These are phyloP conservation scores for Puccinellia tenuiflora DNA, from an alignment of 176 grass and related monocot species.

Conservation along the genomic window DNA sequence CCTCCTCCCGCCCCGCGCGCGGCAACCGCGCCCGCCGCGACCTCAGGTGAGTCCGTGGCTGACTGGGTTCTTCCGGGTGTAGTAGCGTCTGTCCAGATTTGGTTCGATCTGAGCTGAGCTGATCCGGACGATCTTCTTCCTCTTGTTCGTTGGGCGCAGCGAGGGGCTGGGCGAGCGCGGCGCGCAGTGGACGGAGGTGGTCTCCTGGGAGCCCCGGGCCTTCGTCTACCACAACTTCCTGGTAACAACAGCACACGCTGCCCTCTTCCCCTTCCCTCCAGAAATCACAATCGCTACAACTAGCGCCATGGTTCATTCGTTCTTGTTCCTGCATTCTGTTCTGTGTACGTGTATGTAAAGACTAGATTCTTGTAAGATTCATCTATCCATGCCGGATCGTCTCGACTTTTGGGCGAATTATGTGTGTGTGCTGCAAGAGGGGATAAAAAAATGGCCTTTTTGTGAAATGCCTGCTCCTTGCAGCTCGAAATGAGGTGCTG, in stretches of 20 bases:
- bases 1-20: not conserved
- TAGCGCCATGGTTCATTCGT: not conserved
- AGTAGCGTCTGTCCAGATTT: not conserved
- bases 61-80: no score
- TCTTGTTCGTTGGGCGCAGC: conserved; percentile 15
- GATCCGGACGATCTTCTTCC: not conserved
- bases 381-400: not conserved
- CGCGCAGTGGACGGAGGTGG: conserved; percentile 89
- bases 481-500: not conserved
- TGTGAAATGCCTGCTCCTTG: not conserved
- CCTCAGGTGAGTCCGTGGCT: conserved; percentile 30
- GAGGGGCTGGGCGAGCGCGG: conserved; percentile 68
- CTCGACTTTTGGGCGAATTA: not conserved
- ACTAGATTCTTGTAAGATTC: not conserved
- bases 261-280: not conserved
- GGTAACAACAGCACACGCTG: conserved; percentile 14
- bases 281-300: not conserved
- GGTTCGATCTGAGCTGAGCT: conserved; percentile 11
- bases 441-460: not conserved
- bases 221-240: conserved; percentile 91
- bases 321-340: not conserved
- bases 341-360: not conserved
- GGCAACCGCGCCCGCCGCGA: conserved; percentile 9
- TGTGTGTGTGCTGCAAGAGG: not conserved
- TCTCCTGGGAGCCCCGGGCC: conserved; percentile 85